Evolutionary conservation across 2,329 filamentous ascomycete genomes (phyloP), one percentile per base, ranked within the genome.

Genomic region (Verticillium zaregamsianum): DNA sequence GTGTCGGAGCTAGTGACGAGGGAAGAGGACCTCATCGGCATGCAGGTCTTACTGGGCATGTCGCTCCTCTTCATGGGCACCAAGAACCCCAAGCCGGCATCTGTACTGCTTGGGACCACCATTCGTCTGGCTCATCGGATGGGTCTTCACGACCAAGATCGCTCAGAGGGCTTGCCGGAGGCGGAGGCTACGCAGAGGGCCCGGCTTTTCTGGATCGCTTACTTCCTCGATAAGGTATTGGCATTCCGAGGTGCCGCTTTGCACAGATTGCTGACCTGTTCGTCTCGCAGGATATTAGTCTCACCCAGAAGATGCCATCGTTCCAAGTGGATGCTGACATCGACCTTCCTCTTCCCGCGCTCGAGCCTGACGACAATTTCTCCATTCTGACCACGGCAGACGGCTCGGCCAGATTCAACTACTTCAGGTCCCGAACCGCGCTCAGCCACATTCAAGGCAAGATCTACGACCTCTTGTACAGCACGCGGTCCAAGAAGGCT

Each of bases 201-300:
- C 3, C 68, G 76, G 0, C 68, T 79, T 2, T 79, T 79, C 54
- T 79, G 77, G 77, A 71, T 78, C 8, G 73, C 74, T 3, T 79
- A 79, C 40, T 67, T 66, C 3, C 65, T 79, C 5, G 77, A 79
- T 8, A 49, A 49, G 45, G 45, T 49, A 49, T 25, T 28, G 28
- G 28, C 28, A 12, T 49, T 49, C 17, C 9, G 7, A n/a, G 11
- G 20, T 14, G 5, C 54, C 32, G 9, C 15, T 33, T 20, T 31
- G 55, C 2, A 3, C 20, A 15, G 5, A 9, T 25, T 4, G 17
- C 61, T 63, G 23, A 61, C 15, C 6, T 2, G 4, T n/a, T 9
- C 20, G 4, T 14, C 11, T 28, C 28, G 28, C 28, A 74, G 67
- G 74, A 77, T 49, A 73, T 79, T 20, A 75, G 73, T 45, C 64